phyloP scores from a whole-genome alignment of 805 yeast genomes.

The Isabelozyma rhagii region DNA sequence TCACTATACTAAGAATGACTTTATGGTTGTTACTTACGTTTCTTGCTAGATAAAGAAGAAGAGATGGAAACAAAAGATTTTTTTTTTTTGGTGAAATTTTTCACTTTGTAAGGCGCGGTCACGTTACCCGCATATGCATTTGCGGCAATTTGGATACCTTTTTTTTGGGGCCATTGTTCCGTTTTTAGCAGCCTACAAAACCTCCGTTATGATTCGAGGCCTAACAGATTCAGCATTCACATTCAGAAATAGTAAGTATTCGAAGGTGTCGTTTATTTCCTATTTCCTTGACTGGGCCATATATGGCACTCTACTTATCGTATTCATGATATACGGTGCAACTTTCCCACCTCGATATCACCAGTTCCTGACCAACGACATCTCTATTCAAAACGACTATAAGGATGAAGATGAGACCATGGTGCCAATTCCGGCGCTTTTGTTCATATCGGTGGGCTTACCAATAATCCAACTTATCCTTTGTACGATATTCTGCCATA shows the following conservation, averaged over 20 bases:
- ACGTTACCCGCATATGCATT: background rate
- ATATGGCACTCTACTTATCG: constrained; percentile 16
- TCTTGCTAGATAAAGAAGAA: background rate
- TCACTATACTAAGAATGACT: constrained; percentile 13
- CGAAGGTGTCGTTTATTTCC: constrained; percentile 14
- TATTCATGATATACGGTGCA: constrained; percentile 27
- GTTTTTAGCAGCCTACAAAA: too few relatives aligned
- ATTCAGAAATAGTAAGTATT: constrained; percentile 5
- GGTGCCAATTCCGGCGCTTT: constrained; percentile 27
- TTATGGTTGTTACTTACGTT: background rate
- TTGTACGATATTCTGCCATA: constrained; percentile 10
- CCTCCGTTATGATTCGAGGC: background rate
- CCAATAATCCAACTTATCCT: constrained; percentile 29
- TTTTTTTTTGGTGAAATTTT: background rate
- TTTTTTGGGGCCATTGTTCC: background rate
- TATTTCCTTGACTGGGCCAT: constrained; percentile 15
- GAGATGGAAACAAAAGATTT: background rate
- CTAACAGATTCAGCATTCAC: constrained; percentile 5
- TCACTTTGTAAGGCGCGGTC: background rate
- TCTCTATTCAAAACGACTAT: constrained; percentile 28
- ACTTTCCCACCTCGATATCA: constrained; percentile 33
- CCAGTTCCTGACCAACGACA: constrained; percentile 38
- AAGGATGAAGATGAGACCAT: constrained; percentile 28
- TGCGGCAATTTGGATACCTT: background rate
- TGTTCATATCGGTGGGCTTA: constrained; percentile 22